Percentiles rank a stretch among this genome's conserved stretches.
phyloP scores from a whole-genome alignment of 495 filamentous ascomycete species.

The Neurospora sp. region DNA sequence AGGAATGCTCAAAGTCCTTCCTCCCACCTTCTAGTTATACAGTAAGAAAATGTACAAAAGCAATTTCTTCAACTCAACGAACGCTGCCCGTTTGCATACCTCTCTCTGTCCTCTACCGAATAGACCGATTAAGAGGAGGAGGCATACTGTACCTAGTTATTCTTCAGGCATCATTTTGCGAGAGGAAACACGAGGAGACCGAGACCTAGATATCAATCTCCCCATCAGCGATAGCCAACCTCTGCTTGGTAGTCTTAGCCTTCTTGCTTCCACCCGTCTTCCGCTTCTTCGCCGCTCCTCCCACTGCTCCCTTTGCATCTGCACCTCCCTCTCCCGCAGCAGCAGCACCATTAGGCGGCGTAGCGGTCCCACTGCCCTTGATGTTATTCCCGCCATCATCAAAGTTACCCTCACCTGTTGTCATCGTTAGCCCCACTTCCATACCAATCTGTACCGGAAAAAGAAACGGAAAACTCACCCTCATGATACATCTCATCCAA shows the following conservation, averaged over 20 bases:
- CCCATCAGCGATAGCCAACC: slow-evolving; percentile 79
- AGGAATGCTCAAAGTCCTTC: too few species aligned
- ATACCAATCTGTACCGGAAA: too few species aligned
- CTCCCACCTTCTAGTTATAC: too few species aligned
- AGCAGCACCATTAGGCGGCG: slow-evolving; percentile 60
- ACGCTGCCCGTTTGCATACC: too few species aligned
- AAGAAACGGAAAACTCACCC: slow-evolving; percentile 48
- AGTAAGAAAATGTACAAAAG: too few species aligned
- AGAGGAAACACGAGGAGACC: not conserved
- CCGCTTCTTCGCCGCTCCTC: slow-evolving; percentile 39
- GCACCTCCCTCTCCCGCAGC: slow-evolving; percentile 40
- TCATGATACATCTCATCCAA: slow-evolving; percentile 98
- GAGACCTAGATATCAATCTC: slow-evolving; percentile 31
- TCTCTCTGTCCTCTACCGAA: too few species aligned
- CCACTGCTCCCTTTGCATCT: slow-evolving; percentile 36
- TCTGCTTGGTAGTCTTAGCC: slow-evolving; percentile 83
- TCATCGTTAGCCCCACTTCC: slow-evolving; percentile 1
- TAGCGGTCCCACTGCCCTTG: slow-evolving; percentile 75
- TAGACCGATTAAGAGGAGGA: too few species aligned
- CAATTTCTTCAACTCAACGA: too few species aligned
- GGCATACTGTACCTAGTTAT: too few species aligned
- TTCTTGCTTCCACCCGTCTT: slow-evolving; percentile 61
- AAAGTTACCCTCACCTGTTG: slow-evolving; percentile 82
- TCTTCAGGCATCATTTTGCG: too few species aligned
- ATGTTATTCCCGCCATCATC: slow-evolving; percentile 49